phyloP scores from a whole-genome alignment of 441 rosid species.

The Biscutella laevigata region DNA sequence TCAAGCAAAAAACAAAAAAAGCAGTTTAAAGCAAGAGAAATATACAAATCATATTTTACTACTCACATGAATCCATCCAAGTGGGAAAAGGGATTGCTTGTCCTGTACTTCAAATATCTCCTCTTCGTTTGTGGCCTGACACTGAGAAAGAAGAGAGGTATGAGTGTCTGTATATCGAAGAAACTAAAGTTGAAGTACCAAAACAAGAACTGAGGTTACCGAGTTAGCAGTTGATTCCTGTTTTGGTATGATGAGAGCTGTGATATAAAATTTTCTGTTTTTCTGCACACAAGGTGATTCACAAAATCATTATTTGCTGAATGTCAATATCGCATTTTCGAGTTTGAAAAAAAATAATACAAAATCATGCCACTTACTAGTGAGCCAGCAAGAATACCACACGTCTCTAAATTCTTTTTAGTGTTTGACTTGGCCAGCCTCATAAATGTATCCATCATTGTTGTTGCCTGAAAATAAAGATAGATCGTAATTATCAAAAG shows the following conservation, averaged over 20 bases:
- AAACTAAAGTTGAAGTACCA: neutral
- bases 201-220: constrained; percentile 37
- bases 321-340: constrained; percentile 5
- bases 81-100: constrained; percentile 81
- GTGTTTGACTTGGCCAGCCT: constrained; percentile 89
- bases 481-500: constrained; percentile 5
- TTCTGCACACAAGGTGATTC: constrained; percentile 44
- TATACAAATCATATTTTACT: constrained; percentile 2
- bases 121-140: constrained; percentile 94
- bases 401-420: constrained; percentile 77
- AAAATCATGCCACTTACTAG: constrained; percentile 85
- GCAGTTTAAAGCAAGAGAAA: neutral
- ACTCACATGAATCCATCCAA: constrained; percentile 99
- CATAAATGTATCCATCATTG: constrained; percentile 91
- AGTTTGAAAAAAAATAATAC: neutral
- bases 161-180: neutral
- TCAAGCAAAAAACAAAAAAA: neutral
- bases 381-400: constrained; percentile 93
- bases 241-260: constrained; percentile 92
- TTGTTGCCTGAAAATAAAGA: constrained; percentile 57
- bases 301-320: neutral
- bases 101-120: constrained; percentile 98
- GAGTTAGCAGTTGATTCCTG: constrained; percentile 92
- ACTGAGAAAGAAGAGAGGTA: constrained; percentile 36
- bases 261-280: constrained; percentile 75